Base-by-base conservation (phyloP, 2,329 filamentous ascomycete species). In the Diplodia corticola region DNA sequence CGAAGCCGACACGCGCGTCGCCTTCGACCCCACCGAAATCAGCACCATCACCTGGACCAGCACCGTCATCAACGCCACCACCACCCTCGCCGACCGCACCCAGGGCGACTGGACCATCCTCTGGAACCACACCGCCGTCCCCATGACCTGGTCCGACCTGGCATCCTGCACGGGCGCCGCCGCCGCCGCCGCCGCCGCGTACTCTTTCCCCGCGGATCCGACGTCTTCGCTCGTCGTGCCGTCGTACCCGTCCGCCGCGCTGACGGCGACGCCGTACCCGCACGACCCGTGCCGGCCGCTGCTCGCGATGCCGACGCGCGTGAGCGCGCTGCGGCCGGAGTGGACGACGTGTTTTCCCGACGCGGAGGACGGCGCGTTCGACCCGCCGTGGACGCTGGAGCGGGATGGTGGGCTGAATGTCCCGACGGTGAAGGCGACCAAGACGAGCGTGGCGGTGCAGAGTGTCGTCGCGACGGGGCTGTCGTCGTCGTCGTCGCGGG, bases 11-110 rank as follows among this genome's bases (percentile, higher is more conserved):
- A 60, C 30, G 1, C 22, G 3, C 28, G 22, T 53, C 3, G 13
- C 53, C 53, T 30, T 65, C 13, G 5, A 13, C 13, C 64, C 64
- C 0, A 9, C 13, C 9, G 64, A 65, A 2, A 20, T 65, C 22
- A 65, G 44, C 53, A 65, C 64, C 40, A 51, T 59, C n/a, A 44
- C 64, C 0, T 65, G 44, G 46, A 10, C 1, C 13, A n/a, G 20
- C 5, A n/a, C 3, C 7, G 1, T 59, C 20, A 6, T 33, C 24
- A 48, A 30, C 3, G 17, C 17, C 5, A 44, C 26, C 24, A 15
- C 63, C 13, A 53, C 26, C 5, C 6, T 20, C 7, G 20, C 12
- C 5, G 7, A 12, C 26, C 4, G 7, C 6, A 22, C 2, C 10
- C 1, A 17, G 5, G 28, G 9, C 10, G 28, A 33, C 10, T 50